Conservation (phyloP, 2,329 filamentous ascomycete species). For the Diaporthe longicolla region DNA sequence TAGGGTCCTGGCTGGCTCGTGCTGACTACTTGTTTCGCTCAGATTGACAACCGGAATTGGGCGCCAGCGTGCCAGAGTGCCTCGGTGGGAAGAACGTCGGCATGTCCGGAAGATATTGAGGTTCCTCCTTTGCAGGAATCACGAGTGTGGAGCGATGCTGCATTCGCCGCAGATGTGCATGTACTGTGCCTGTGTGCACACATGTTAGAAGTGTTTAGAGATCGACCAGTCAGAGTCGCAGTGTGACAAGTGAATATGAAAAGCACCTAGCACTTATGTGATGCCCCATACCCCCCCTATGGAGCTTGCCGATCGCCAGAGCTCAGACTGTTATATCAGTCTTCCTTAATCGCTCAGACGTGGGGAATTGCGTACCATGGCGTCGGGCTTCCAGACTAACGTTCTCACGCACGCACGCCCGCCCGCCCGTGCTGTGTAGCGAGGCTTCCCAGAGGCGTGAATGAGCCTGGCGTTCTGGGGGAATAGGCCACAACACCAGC, state of each 20-base stretch:
- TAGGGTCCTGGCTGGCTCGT: conserved; percentile 4
- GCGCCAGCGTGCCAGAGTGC: neutral
- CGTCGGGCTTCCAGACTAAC: neutral
- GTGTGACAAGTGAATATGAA: conserved; percentile 16
- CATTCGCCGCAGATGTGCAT: conserved; percentile 16
- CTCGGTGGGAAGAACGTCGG: neutral
- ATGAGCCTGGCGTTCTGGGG: neutral
- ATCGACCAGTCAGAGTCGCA: conserved; percentile 8
- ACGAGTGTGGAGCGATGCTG: neutral
- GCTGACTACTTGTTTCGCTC: conserved; percentile 7
- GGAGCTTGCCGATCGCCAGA: conserved; percentile 3
- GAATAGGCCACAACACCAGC: neutral
- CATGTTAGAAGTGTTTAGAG: neutral
- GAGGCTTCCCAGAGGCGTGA: conserved; percentile 2
- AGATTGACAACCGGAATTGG: conserved; percentile 12
- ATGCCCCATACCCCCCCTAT: neutral
- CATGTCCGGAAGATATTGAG: conserved; percentile 2
- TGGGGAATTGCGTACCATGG: neutral
- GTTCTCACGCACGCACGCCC: neutral
- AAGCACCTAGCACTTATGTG: conserved; percentile 7
- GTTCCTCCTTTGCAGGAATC: neutral
- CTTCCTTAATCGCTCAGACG: neutral
- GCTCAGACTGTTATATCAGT: neutral
- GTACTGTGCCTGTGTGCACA: neutral
- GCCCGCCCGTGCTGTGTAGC: neutral